Evolutionary conservation across 1,284 basidiomycete genomes (phyloP), one percentile per base, ranked within the genome.

Genomic region (Leucoagaricus sp.): DNA sequence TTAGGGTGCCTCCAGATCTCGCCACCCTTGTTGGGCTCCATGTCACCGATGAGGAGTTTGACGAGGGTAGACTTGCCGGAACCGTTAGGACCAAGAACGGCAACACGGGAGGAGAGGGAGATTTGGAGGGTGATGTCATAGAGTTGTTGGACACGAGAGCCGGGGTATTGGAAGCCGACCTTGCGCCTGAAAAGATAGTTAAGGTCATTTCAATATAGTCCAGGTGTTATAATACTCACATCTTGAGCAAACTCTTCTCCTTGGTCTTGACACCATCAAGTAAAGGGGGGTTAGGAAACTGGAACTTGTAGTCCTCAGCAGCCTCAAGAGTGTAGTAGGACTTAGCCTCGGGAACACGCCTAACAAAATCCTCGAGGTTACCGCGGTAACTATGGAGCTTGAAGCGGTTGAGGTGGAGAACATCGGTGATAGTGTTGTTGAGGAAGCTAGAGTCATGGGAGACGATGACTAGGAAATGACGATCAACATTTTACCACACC

Each of bases 231-330:
- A 40, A 15, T 7, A 61, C 70, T 28, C 60, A 74, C 94, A 98
- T 97, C 86, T 98, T 98, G 69, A 98, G 80, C 67, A 98, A 80
- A 64, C 87, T 87, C 87, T 97, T 98, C 81, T 98, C 95, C 86
- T 98, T 98, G 73, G 96, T 98, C 91, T 98, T 98, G 81, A 98
- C 95, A 91, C 95, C 96, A 64, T 98, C 95, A 63, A 98, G 90
- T 63, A 98, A 87, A 72, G 96, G 95, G 56, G 95, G 96, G 71
- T 94, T 88, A 59, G 95, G 93, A 67, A 96, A 87, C 84, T 94
- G 94, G 87, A 96, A 98, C 78, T 87, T 88, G 90, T 96, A 95
- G 84, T 97, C 91, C 80, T 96, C 91, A 64, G 88, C 82, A 61
- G 94, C 90, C 79, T 95, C 87, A 70, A 99, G 89, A 69, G 93